Percentiles rank a stretch among this genome's conserved stretches.
Evolutionary conservation across 2,329 filamentous ascomycete species (phyloP).

Genomic region (Escovopsis sp.): DNA sequence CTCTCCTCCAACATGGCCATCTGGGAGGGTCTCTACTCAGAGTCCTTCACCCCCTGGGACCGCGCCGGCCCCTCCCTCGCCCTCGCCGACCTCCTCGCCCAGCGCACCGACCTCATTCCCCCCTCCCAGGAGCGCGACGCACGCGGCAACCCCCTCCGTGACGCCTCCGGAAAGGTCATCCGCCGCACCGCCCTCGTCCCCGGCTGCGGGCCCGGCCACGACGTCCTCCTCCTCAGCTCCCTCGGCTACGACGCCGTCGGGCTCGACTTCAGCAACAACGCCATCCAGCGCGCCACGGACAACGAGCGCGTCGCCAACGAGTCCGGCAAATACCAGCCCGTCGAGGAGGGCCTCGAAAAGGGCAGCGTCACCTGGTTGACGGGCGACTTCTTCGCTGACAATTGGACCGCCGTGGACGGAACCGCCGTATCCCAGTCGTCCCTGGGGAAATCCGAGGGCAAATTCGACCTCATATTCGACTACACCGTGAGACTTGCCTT

Average conservation of each 20-base stretch:
- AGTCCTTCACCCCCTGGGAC: constrained; percentile 39
- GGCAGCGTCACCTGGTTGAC: constrained; percentile 41
- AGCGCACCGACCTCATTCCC: constrained; percentile 30
- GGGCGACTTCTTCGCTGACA: constrained; percentile 54
- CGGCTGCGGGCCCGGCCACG: constrained; percentile 71
- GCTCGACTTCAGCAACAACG: constrained; percentile 47
- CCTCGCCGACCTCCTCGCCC: constrained; percentile 35
- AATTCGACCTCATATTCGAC: constrained; percentile 53
- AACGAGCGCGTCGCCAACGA: constrained; percentile 25
- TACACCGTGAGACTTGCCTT: constrained; percentile 36
- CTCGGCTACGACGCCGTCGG: constrained; percentile 68
- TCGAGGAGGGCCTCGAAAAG: constrained; percentile 23
- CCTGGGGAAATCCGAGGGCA: constrained; percentile 16
- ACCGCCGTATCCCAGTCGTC: constrained; percentile 17
- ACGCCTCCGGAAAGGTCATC: constrained; percentile 11
- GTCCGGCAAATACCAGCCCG: constrained; percentile 25
- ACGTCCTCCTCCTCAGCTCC: constrained; percentile 59
- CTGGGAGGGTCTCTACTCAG: constrained; percentile 36
- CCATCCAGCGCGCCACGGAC: constrained; percentile 30
- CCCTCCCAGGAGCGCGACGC: constrained; percentile 18
- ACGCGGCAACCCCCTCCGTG: constrained; percentile 15
- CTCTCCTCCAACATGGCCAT: constrained; percentile 20
- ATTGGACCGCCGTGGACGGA: constrained; percentile 33
- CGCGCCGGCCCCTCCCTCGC: constrained; percentile 37
- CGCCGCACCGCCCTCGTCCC: constrained; percentile 50